Evolutionary conservation across 2,329 filamentous ascomycete genomes (phyloP).

Genomic region (Celoporthe dispersa): DNA sequence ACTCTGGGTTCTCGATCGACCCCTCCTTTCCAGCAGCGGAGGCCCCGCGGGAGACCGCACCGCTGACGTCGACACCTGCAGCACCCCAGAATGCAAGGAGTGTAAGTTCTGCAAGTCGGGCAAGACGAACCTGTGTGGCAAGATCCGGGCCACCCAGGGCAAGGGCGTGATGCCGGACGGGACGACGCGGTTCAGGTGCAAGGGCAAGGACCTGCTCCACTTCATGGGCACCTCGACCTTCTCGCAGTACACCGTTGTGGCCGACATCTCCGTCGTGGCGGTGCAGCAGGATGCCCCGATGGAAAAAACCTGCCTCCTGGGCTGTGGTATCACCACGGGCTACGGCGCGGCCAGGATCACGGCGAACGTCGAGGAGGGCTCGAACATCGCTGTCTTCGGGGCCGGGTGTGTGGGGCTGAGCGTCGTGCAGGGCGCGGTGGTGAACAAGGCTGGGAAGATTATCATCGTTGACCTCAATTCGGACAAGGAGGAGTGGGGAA

Average conservation of each 20-base stretch:
- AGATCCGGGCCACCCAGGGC: conserved; percentile 96
- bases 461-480: conserved; percentile 81
- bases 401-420: conserved; percentile 95
- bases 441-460: conserved; percentile 78
- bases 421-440: conserved; percentile 90
- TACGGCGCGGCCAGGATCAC: conserved; percentile 96
- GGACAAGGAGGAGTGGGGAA: conserved; percentile 85
- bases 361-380: conserved; percentile 87
- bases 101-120: conserved; percentile 99
- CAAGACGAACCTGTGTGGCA: conserved; percentile 99
- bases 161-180: conserved; percentile 97
- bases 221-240: conserved; percentile 99
- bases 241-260: conserved; percentile 97
- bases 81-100: conserved; percentile 94
- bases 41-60: neutral
- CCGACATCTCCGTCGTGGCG: conserved; percentile 96
- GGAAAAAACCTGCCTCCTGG: conserved; percentile 93
- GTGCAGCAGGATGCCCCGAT: conserved; percentile 90
- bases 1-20: neutral
- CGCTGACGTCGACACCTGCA: conserved; percentile 42
- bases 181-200: conserved; percentile 91
- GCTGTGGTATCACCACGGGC: conserved; percentile 97
- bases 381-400: conserved; percentile 90
- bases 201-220: conserved; percentile 92
- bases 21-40: conserved; percentile 2